These are phyloP conservation scores for Cutaneotrichosporon dermatis DNA, from an alignment of 1,284 basidiomycete genomes.

Conservation along the genomic window DNA sequence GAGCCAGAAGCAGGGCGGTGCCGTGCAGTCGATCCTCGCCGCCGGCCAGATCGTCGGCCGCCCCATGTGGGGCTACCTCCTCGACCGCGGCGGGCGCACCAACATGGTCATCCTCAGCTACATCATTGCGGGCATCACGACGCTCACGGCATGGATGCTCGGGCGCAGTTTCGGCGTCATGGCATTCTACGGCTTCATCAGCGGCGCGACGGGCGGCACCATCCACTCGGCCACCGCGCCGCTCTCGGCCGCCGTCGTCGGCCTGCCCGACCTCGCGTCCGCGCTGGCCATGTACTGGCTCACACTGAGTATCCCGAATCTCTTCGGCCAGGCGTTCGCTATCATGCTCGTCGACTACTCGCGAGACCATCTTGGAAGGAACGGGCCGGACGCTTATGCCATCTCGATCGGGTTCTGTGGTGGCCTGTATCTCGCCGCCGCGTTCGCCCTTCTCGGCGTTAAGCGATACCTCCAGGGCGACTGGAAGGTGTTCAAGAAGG, in stretches of 20 bases:
- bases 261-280: constrained; percentile 45
- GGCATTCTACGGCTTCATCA: constrained; percentile 47
- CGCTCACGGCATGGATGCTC: constrained; percentile 49
- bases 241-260: constrained; percentile 45
- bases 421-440: constrained; percentile 37
- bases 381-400: constrained; percentile 41
- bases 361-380: constrained; percentile 28
- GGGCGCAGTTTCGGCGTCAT: constrained; percentile 47
- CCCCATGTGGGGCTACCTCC: constrained; percentile 43
- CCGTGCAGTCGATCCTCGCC: constrained; percentile 49
- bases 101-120: constrained; percentile 49
- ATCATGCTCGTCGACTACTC: constrained; percentile 48
- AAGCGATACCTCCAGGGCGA: constrained; percentile 44
- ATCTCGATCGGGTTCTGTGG: constrained; percentile 50
- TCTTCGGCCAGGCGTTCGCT: constrained; percentile 49
- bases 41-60: constrained; percentile 52
- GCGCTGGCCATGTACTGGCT: constrained; percentile 50
- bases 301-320: constrained; percentile 35
- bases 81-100: constrained; percentile 48
- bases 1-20: constrained; percentile 48
- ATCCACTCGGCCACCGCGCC: constrained; percentile 47
- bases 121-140: constrained; percentile 46
- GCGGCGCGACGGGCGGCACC: constrained; percentile 48
- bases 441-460: constrained; percentile 36
- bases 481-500: constrained; percentile 23